phyloP scores from a whole-genome alignment of 2,329 filamentous ascomycete genomes.

The Fusarium sp. region DNA sequence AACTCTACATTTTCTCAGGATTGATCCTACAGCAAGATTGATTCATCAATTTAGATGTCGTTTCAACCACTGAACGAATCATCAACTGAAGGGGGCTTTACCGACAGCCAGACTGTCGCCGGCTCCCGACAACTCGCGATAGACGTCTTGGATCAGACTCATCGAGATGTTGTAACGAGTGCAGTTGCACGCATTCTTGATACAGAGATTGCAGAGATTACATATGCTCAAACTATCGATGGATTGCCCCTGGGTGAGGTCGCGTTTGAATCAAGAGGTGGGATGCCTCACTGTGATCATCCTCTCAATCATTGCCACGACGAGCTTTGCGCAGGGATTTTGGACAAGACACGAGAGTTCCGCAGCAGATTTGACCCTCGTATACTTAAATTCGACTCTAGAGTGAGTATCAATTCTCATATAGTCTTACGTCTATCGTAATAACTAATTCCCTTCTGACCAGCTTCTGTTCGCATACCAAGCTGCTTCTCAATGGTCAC shows the following conservation, averaged over 20 bases:
- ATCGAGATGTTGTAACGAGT: background rate
- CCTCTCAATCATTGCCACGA: conserved; percentile 36
- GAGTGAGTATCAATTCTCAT: background rate
- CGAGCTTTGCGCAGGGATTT: conserved; percentile 31
- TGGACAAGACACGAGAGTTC: conserved; percentile 34
- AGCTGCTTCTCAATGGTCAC: conserved; percentile 39
- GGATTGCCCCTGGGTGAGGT: conserved; percentile 32
- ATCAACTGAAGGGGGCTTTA: rapidly evolving
- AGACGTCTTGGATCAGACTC: background rate
- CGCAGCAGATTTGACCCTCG: conserved; percentile 7
- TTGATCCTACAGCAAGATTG: background rate
- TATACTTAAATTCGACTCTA: conserved; percentile 18
- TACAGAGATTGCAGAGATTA: conserved; percentile 20
- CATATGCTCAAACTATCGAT: conserved; percentile 44
- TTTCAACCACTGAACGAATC: too few species aligned
- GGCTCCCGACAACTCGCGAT: background rate
- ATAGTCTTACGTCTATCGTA: rapidly evolving
- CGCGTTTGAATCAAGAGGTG: background rate
- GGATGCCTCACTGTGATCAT: conserved; percentile 1
- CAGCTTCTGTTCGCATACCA: conserved; percentile 44
- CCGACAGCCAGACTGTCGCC: rapidly evolving
- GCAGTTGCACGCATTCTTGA: conserved; percentile 27
- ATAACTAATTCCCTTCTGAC: background rate
- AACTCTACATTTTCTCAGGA: rapidly evolving
- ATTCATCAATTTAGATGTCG: background rate